Conservation (phyloP, 208 protist genomes). For the Phytomonas serpens region DNA sequence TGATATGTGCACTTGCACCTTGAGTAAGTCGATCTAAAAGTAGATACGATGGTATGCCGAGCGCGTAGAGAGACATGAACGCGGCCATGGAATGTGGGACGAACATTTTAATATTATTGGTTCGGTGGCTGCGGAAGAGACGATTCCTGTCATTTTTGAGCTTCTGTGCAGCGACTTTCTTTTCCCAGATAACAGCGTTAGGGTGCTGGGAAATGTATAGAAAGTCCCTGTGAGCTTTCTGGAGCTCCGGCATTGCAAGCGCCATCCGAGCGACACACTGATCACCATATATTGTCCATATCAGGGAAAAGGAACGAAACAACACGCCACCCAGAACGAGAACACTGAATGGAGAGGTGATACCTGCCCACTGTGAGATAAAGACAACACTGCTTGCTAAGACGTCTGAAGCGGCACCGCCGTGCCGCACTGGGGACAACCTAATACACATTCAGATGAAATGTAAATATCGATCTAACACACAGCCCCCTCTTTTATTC, state of each 20-base stretch:
- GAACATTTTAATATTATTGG: constrained; percentile 69
- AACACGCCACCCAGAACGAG: constrained; percentile 45
- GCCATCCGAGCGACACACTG: constrained; percentile 53
- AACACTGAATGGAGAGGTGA: constrained; percentile 38
- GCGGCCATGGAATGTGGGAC: constrained; percentile 30
- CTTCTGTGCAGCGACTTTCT: constrained; percentile 70
- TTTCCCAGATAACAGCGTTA: constrained; percentile 71
- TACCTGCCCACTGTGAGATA: constrained; percentile 18
- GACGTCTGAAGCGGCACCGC: constrained; percentile 46
- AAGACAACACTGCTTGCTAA: constrained; percentile 51
- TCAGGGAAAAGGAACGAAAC: constrained; percentile 43
- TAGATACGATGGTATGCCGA: constrained; percentile 45
- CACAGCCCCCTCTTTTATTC: no score
- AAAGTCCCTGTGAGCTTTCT: constrained; percentile 55
- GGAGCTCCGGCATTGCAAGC: constrained; percentile 61
- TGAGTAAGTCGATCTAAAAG: background rate
- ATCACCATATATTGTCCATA: constrained; percentile 73
- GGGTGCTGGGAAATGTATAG: constrained; percentile 59
- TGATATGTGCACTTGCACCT: background rate
- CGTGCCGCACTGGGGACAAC: constrained; percentile 20
- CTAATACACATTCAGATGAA: constrained; percentile 19
- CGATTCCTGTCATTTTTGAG: constrained; percentile 74
- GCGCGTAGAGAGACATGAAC: constrained; percentile 30
- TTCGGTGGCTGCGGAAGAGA: constrained; percentile 64
- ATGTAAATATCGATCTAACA: constrained; percentile 2